Evolutionary conservation across 306 rosid genomes (phyloP).

Genomic region (Ziziphus jujuba): DNA sequence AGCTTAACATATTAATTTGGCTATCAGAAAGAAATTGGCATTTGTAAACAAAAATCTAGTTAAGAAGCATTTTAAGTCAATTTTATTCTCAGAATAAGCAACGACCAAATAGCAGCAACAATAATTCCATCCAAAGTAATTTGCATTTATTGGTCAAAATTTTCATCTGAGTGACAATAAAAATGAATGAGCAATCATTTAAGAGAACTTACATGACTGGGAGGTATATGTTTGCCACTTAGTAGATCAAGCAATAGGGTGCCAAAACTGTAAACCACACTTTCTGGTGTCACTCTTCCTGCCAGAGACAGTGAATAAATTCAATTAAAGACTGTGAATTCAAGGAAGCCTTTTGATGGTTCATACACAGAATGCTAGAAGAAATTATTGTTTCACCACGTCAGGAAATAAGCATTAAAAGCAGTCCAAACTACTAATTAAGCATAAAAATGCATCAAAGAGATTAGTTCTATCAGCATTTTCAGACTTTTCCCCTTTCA

Average conservation of each 20-base stretch:
- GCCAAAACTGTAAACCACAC: constrained; percentile 89
- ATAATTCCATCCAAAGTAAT: background rate
- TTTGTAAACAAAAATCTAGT: too few species aligned
- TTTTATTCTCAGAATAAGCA: background rate
- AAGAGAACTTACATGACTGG: constrained; percentile 63
- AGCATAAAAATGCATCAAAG: background rate
- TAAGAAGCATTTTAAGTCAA: too few species aligned
- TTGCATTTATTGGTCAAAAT: constrained; percentile 2
- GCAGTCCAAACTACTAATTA: background rate
- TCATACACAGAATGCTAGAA: background rate
- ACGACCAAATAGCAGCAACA: constrained; percentile 1
- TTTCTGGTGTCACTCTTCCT: constrained; percentile 86
- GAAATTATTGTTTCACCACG: too few species aligned
- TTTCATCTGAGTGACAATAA: constrained; percentile 2
- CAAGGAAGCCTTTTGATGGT: background rate
- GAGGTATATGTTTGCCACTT: constrained; percentile 96
- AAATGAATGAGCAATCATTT: constrained; percentile 23
- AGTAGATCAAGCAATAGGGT: constrained; percentile 89
- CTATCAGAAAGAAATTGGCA: too few species aligned
- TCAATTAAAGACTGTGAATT: background rate
- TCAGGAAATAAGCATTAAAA: too few species aligned
- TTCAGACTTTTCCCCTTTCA: background rate
- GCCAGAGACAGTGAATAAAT: constrained; percentile 34
- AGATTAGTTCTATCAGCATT: too few species aligned
- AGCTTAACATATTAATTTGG: constrained; percentile 3